Percentiles rank a stretch among this genome's conserved stretches.
phyloP scores from a whole-genome alignment of 176 grass and related monocot species.

The Zea mays region Zm-B73-REFERENCE-NAM-5.0 NC_050096.1:61747001-61747500 shows the following conservation, averaged over 20 bases:
- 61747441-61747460: constrained; percentile 5
- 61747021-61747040: constrained; percentile 70
- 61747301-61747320: constrained; percentile 47
- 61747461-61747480: background rate
- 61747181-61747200: constrained; percentile 33
- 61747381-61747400: constrained; percentile 64
- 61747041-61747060: constrained; percentile 59
- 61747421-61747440: constrained; percentile 22
- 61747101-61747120: constrained; percentile 63
- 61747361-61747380: constrained; percentile 62
- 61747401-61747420: constrained; percentile 88
- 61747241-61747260: constrained; percentile 96
- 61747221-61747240: constrained; percentile 75
- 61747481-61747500: constrained; percentile 15
- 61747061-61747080: constrained; percentile 79
- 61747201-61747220: constrained; percentile 52
- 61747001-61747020: constrained; percentile 52
- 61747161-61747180: constrained; percentile 18
- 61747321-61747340: constrained; percentile 53
- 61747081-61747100: constrained; percentile 86
- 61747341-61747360: constrained; percentile 75
- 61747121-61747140: background rate
- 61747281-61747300: constrained; percentile 54
- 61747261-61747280: constrained; percentile 64
- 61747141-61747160: background rate